Base-by-base conservation (phyloP, 495 filamentous ascomycete species). In the Lichenothelia convexa region DNA sequence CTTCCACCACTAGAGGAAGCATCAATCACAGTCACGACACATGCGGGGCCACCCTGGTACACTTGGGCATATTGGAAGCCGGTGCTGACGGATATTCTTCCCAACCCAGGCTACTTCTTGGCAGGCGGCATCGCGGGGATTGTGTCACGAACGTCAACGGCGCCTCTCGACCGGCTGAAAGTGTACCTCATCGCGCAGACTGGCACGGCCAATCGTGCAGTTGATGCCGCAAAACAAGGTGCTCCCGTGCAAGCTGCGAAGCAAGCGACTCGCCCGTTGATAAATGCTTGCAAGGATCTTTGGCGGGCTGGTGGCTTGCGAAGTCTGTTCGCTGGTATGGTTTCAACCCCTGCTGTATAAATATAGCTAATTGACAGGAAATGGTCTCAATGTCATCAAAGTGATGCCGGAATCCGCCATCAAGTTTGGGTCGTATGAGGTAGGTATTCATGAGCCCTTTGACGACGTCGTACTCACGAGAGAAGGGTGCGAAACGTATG, bases 341-440 rank as follows among this genome's bases (percentile, higher is more conserved):
- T 32, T 24, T 42, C 31, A 1, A 32, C 20, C 18, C 9, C 15
- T 15, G 18, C 15, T 43, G 19, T 7, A 18, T 32, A 3, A n/a
- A n/a, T 17, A 22, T 26, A 36, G 32, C 60, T 67, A 35, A 70
- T 37, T 18, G 20, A 6, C n/a, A 94, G 89, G 89, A 20, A 97
- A 97, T 51, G 89, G 89, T 5, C 65, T 97, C 40, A 97, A 97
- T 49, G 87, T 95, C 7, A 49, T 94, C 45, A 97, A 97, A 57
- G 84, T 97, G 33, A 87, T 95, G 77, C 89, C 89, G 5, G 89
- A 97, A 56, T 93, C 87, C 4, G 89, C 89, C 22, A 93, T 97
- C 47, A 89, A 78, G 42, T 97, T 97, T 57, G 89, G 89, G 35
- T 87, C 83, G 5, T 97, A 94, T 47, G 89, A 81, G 62, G 75